Percentiles rank a stretch among this genome's conserved stretches.
phyloP scores from a whole-genome alignment of 2,329 filamentous ascomycete genomes.

The Trichoderma hamatum region DNA sequence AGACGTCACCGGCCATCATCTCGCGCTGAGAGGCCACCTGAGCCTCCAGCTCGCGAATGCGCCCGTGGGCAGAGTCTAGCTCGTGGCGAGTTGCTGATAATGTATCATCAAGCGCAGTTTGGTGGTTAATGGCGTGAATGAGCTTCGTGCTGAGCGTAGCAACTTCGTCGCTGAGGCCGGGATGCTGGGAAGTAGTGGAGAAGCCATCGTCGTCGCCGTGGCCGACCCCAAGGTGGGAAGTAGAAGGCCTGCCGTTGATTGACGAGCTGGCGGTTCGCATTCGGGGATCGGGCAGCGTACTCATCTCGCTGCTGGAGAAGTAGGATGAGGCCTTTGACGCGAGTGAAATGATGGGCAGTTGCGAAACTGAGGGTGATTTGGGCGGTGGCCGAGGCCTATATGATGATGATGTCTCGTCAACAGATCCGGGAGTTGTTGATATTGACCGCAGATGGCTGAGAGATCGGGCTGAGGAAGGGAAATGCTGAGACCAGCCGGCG shows the following conservation, averaged over 20 bases:
- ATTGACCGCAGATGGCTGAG: conserved; percentile 57
- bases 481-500: conserved; percentile 55
- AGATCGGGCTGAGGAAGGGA: conserved; percentile 39
- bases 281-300: conserved; percentile 68
- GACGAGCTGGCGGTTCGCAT: conserved; percentile 55
- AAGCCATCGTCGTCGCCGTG: conserved; percentile 15
- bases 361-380: conserved; percentile 44
- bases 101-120: conserved; percentile 87
- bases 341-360: conserved; percentile 45
- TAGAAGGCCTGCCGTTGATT: conserved; percentile 37
- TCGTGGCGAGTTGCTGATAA: conserved; percentile 82
- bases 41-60: conserved; percentile 68
- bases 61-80: conserved; percentile 70
- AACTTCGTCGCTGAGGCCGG: conserved; percentile 71
- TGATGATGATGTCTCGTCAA: conserved; percentile 33
- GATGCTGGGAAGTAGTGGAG: conserved; percentile 48
- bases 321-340: conserved; percentile 41
- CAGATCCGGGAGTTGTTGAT: conserved; percentile 51
- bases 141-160: conserved; percentile 91
- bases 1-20: conserved; percentile 71
- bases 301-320: conserved; percentile 63
- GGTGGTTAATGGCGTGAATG: conserved; percentile 95
- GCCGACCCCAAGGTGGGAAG: neutral
- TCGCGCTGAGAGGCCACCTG: conserved; percentile 69
- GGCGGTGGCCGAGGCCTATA: conserved; percentile 45